Percentiles rank a stretch among this genome's conserved stretches.
Conservation (phyloP, 163 green algal genomes). For the Botryococcus braunii region DNA sequence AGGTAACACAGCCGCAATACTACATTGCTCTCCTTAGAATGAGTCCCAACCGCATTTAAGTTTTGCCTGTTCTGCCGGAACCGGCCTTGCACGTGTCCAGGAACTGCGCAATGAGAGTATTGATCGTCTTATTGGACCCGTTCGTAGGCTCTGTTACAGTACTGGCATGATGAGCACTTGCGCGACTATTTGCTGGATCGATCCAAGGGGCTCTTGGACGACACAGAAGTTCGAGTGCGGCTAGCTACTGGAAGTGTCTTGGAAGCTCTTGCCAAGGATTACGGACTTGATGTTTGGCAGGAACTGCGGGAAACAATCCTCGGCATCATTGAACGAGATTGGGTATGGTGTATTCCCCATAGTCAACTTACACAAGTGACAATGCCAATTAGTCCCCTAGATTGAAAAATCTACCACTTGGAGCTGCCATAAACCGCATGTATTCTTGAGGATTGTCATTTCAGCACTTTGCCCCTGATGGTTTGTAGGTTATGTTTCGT, state of each 20-base stretch:
- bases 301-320: constrained; percentile 25
- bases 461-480: background rate
- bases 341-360: constrained; percentile 19
- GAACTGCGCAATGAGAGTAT: background rate
- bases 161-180: constrained; percentile 11
- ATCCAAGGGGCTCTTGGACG: constrained; percentile 27
- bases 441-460: background rate
- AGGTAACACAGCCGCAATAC: too few relatives aligned
- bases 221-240: constrained; percentile 52
- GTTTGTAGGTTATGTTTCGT: background rate
- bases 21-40: too few relatives aligned
- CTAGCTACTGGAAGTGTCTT: constrained; percentile 52
- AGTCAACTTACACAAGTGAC: background rate
- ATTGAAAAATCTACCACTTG: background rate
- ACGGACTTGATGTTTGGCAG: constrained; percentile 33
- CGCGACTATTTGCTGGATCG: constrained; percentile 4
- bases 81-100: too few relatives aligned
- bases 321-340: constrained; percentile 54
- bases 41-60: too few relatives aligned
- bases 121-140: background rate
- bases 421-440: background rate
- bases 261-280: constrained; percentile 25
- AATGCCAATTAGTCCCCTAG: background rate
- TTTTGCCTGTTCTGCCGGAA: too few relatives aligned
- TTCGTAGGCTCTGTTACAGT: background rate